Base-by-base conservation (phyloP, 768 basidiomycete genomes). In the Termitomyces sp. region DNA sequence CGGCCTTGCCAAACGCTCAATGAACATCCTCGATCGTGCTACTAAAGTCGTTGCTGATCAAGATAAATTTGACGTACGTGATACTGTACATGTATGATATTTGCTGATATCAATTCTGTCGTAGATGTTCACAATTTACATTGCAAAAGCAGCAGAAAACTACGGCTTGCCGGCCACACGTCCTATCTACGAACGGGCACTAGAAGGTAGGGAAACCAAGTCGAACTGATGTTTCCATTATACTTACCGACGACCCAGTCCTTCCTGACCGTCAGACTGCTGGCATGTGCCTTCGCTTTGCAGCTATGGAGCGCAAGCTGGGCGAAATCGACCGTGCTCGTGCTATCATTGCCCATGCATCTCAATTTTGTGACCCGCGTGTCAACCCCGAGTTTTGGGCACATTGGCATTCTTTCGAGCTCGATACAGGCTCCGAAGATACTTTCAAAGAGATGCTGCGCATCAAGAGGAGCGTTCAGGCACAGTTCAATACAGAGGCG, bases 261-360 rank as follows among this genome's bases (percentile, higher is more conserved):
- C 81, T 99, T 4, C 97, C 96, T 7, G 92, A 98, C 73, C 81
- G 82, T 46, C 92, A 98, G 74, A 97, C 96, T 0, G 94, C 96
- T 20, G 90, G 95, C 71, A 98, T 98, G 93, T 98, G 95, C 70
- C 79, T 98, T 22, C 91, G 94, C 46, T 99, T 98, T 70, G 96
- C 97, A 4, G 83, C 85, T 34, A 84, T 99, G 65, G 97, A 99
- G 71, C 88, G 96, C 64, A 99, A 99, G 70, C 85, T 99, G 36
- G 97, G 97, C 54, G 97, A 99, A 76, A 98, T 99, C 71, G 97
- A 99, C 74, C 83, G 97, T 26, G 97, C 97, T 13, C 86, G 97
- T 49, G 90, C 94, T 2, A 90, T 98, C 63, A 98, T 96, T 64
- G 96, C 94, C 2, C 96, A 98, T 68, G 96, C 97, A 0, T 94